Base-by-base conservation (phyloP, 2,329 filamentous ascomycete genomes). In the Dothideomycetes sp. region DNA sequence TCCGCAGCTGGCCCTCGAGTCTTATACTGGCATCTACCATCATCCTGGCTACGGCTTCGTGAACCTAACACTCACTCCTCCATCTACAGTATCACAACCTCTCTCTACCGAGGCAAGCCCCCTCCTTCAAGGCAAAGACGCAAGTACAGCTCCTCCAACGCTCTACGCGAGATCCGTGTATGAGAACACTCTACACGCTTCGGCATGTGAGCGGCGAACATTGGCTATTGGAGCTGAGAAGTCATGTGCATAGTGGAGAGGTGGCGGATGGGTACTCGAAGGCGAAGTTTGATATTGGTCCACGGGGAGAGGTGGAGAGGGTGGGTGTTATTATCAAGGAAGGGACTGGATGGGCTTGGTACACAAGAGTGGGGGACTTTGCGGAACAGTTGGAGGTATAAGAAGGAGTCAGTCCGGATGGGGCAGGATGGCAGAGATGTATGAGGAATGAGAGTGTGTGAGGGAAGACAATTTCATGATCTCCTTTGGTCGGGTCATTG, bases 11-110 rank as follows among this genome's bases (percentile, higher is more conserved):
- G 31, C 32, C 5, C 19, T 45, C 12, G n/a, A 33, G 12, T 16
- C 29, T 7, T 45, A 47, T 30, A 38, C 36, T 3, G 45, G 45
- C 15, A 37, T n/a, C 3, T 47, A 47, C 30, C 12, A 11, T 1
- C 44, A 47, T 18, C 39, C 43, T 2, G 43, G 14, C 14, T 47
- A 47, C 31, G 40, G 40, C 16, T 34, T 24, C 3, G 19, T 47
- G 22, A 43, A 11, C 4, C 22, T 47, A 7, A 34, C 19, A 9
- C 31, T 43, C 19, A 31, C 37, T 4, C 27, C 37, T 8, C 44
- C 44, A 10, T n/a, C n/a, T n/a, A n/a, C n/a, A n/a, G n/a, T n/a
- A n/a, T n/a, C n/a, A n/a, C n/a, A n/a, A n/a, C n/a, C n/a, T n/a
- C n/a, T n/a, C n/a, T n/a, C n/a, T n/a, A n/a, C n/a, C n/a, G n/a